phyloP scores from a whole-genome alignment of 2,329 filamentous ascomycete species.

The Aspergillus pseudotamarii region DNA sequence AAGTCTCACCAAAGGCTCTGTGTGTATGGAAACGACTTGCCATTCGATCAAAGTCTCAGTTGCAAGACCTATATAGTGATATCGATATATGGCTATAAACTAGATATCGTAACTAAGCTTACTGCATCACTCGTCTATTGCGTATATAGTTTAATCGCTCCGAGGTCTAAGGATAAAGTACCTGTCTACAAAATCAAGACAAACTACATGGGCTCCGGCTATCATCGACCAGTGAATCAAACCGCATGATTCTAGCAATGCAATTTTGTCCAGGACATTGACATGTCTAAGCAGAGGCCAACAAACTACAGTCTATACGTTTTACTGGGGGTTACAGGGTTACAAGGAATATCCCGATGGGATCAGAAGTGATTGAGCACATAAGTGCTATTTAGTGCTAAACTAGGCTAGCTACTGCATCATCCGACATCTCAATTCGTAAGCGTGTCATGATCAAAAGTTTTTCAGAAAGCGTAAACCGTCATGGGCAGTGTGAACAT shows the following conservation, averaged over 20 bases:
- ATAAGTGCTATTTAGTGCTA: constrained; percentile 12
- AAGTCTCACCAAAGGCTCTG: not conserved
- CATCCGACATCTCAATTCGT: constrained; percentile 24
- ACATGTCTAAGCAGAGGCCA: not conserved
- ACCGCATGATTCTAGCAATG: not conserved
- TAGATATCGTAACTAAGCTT: too few relatives aligned
- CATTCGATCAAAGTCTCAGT: too few relatives aligned
- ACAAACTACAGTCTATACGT: not conserved
- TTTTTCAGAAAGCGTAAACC: constrained; percentile 21
- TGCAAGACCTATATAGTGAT: not conserved
- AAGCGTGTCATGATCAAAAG: constrained; percentile 20
- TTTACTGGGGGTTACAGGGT: not conserved
- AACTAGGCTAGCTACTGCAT: constrained; percentile 19
- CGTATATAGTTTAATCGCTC: too few relatives aligned
- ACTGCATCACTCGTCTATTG: too few relatives aligned
- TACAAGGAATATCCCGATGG: not conserved
- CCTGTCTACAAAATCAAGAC: too few relatives aligned
- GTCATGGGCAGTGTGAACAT: constrained; percentile 21
- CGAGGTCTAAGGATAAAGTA: too few relatives aligned
- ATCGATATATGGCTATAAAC: too few relatives aligned
- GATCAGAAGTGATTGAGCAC: not conserved
- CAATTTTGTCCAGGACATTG: not conserved
- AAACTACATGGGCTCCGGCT: too few relatives aligned
- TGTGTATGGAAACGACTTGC: too few relatives aligned
- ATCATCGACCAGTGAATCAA: not conserved